A percentile compares a stretch with the other conserved stretches of the same genome.
phyloP scores from a whole-genome alignment of 2,329 filamentous ascomycete genomes.

The Hymenoscyphus infarciens region DNA sequence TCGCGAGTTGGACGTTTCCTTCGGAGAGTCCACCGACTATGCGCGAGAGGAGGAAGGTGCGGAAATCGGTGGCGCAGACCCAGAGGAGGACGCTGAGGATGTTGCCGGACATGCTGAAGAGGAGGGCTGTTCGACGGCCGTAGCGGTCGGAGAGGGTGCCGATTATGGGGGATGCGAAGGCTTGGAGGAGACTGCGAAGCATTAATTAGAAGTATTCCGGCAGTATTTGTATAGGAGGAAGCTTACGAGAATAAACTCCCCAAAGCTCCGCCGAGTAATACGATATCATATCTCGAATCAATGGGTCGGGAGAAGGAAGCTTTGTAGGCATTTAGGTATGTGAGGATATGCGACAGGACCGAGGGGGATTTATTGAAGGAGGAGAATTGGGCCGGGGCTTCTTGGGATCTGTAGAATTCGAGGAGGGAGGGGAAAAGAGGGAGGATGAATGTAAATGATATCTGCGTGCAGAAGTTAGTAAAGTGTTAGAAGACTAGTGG shows the following conservation, averaged over 20 bases:
- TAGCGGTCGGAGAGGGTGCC: constrained; percentile 83
- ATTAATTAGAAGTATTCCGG: neutral
- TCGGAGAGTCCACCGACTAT: constrained; percentile 91
- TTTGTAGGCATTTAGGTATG: constrained; percentile 90
- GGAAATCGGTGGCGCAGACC: constrained; percentile 90
- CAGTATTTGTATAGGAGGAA: neutral
- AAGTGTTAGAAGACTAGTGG: neutral
- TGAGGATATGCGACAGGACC: constrained; percentile 73
- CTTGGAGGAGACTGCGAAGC: constrained; percentile 64
- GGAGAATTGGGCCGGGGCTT: constrained; percentile 50
- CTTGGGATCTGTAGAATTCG: constrained; percentile 89
- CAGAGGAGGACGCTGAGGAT: constrained; percentile 90
- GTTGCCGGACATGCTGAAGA: constrained; percentile 91
- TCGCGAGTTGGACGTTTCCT: constrained; percentile 93
- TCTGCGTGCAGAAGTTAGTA: constrained; percentile 48
- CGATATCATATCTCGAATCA: constrained; percentile 94
- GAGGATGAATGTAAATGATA: constrained; percentile 97
- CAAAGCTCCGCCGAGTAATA: constrained; percentile 87
- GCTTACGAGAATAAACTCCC: constrained; percentile 79
- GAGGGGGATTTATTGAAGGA: constrained; percentile 50
- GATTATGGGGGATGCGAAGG: constrained; percentile 87
- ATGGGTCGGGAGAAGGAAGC: constrained; percentile 87
- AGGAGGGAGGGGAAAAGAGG: constrained; percentile 93
- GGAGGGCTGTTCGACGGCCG: constrained; percentile 80
- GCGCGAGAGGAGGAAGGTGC: constrained; percentile 90